A percentile compares a stretch with the other conserved stretches of the same genome.
Conservation (phyloP, 306 rosid genomes). For the Cicer judaicum region DNA sequence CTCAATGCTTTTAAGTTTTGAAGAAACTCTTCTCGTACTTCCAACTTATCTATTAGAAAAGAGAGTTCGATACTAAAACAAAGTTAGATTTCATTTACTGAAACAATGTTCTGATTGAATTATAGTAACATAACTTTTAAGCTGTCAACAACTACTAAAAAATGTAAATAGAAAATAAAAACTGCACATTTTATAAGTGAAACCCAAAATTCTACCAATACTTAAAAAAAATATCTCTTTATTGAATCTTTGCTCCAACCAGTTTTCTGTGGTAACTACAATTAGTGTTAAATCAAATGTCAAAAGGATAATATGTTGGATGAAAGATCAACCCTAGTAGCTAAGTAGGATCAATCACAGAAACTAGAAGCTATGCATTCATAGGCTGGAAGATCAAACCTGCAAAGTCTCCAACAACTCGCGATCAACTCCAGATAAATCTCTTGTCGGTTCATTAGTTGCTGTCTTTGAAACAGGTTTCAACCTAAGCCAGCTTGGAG, state of each 20-base stretch:
- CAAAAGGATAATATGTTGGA: not conserved
- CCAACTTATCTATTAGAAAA: constrained; percentile 10
- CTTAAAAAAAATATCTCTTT: no score
- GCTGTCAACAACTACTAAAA: not conserved
- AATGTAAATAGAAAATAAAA: not conserved
- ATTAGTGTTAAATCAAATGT: not conserved
- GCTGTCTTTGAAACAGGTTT: constrained; percentile 55
- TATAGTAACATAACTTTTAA: not conserved
- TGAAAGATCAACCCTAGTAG: constrained; percentile 5
- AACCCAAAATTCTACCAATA: not conserved
- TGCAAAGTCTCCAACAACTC: constrained; percentile 81
- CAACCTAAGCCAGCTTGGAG: constrained; percentile 82
- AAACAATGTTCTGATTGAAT: not conserved
- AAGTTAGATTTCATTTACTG: no score
- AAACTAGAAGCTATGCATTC: constrained; percentile 28
- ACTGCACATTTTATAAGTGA: not conserved
- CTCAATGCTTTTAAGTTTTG: no score
- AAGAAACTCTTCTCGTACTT: not conserved
- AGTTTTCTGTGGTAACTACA: no score
- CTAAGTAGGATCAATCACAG: constrained; percentile 10
- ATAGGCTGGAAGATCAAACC: constrained; percentile 56
- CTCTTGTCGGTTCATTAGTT: constrained; percentile 58
- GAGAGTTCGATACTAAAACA: not conserved
- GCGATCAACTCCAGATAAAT: constrained; percentile 62
- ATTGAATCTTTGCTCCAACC: no score